Evolutionary conservation across 2,329 filamentous ascomycete genomes (phyloP), one percentile per base, ranked within the genome.

Genomic region (Ophiocordyceps camponoti-leonardi): DNA sequence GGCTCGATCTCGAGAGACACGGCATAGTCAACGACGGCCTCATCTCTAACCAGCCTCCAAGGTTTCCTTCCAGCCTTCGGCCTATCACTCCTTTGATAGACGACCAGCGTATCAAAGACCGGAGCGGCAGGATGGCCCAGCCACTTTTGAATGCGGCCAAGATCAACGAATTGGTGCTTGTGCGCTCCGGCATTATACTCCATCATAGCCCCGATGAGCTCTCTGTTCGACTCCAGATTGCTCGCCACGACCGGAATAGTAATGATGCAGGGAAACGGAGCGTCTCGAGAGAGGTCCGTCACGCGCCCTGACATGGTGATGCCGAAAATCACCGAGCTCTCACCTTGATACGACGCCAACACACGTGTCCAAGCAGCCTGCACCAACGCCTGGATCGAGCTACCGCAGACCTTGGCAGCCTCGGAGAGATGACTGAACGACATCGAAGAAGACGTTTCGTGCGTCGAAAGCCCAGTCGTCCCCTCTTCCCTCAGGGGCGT

Each of bases 31-130:
- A 84, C 76, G 1, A 70, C 75, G 6, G 83, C 81, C 44, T 75
- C 66, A 48, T 94, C 86, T 16, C 76, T 66, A 1, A 75, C 50
- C 0, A 83, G 50, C 7, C 66, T 65, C 81, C 84, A 93, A 0
- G 69, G 63, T 4, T 56, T 33, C 1, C 44, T 41, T 1, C 58
- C 46, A 16, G 49, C 43, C 33, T 48, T 46, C 33, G 51, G 41
- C 18, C 62, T 51, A 18, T 44, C 62, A 51, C 47, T 67, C 51
- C 83, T 85, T 55, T 94, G 88, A 55, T 87, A 90, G 0, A 86
- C 82, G 48, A 95, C 77, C 1, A 95, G 68, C 0, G 86, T 90
- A 55, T 95, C 87, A 52, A 95, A 94, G 0, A 92, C 67, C 0
- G 72, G 66, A 7, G 75, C 71, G 22, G 81, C 75, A 0, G 79